phyloP scores from a whole-genome alignment of 352 stramenopile genomes.

The Elongisporangium anandrum region DNA sequence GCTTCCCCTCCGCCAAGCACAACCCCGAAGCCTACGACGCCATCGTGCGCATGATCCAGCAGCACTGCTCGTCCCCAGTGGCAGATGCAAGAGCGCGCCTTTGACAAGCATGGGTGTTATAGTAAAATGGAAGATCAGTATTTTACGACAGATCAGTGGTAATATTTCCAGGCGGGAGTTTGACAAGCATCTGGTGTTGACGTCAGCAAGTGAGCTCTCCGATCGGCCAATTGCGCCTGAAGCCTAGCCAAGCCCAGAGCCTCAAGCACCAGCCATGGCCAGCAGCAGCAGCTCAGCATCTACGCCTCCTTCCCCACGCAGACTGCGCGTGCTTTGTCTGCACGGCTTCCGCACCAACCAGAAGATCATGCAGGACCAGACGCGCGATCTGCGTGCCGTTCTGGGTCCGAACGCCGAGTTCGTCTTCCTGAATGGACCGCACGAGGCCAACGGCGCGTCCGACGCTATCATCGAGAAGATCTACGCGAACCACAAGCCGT shows the following conservation, averaged over 20 bases:
- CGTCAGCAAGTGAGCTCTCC: background rate
- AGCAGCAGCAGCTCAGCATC: too few relatives aligned
- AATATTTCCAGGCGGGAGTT: background rate
- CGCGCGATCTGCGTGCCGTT: slow-evolving; percentile 9
- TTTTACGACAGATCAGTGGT: background rate
- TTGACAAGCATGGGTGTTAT: background rate
- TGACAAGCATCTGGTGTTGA: background rate
- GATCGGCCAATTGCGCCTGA: background rate
- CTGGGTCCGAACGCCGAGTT: slow-evolving; percentile 17
- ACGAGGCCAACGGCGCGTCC: slow-evolving; percentile 10
- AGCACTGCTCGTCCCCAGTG: slow-evolving; percentile 11
- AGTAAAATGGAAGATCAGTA: background rate
- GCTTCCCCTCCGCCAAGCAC: slow-evolving; percentile 26
- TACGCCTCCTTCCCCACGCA: slow-evolving; percentile 4
- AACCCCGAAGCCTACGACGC: slow-evolving; percentile 22
- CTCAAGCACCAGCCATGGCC: background rate
- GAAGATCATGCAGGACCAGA: slow-evolving; percentile 18
- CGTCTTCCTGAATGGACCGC: slow-evolving; percentile 12
- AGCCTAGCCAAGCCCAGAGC: background rate
- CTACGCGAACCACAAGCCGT: slow-evolving; percentile 9
- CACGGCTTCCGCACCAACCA: slow-evolving; percentile 27
- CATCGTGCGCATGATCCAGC: slow-evolving; percentile 20
- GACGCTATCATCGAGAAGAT: slow-evolving; percentile 8
- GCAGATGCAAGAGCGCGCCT: background rate
- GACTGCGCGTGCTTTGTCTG: slow-evolving; percentile 23